These are phyloP conservation scores for Colletotrichum neosansevieriae DNA, from an alignment of 2,329 filamentous ascomycete genomes.

Conservation along the genomic window DNA sequence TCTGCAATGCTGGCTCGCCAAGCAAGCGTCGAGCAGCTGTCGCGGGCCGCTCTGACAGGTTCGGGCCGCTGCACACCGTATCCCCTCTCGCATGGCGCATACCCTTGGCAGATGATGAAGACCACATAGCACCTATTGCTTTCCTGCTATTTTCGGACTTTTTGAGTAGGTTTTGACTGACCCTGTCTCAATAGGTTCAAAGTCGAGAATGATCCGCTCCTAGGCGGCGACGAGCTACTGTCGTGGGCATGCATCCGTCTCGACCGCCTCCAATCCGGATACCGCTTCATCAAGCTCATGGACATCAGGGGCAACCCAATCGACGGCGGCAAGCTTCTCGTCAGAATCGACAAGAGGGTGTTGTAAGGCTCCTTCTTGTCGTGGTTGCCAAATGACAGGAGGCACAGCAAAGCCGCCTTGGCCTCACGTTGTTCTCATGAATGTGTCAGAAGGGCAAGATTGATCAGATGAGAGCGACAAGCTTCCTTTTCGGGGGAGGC, in stretches of 20 bases:
- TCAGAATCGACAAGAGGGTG: slow-evolving; percentile 63
- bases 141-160: background rate
- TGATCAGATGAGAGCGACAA: slow-evolving; percentile 8
- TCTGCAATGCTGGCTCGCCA: slow-evolving; percentile 20
- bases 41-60: slow-evolving; percentile 36
- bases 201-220: slow-evolving; percentile 62
- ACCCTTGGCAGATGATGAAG: slow-evolving; percentile 6
- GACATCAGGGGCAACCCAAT: slow-evolving; percentile 59
- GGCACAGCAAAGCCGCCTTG: background rate
- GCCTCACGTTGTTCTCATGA: slow-evolving; percentile 1
- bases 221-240: slow-evolving; percentile 55
- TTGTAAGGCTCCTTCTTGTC: slow-evolving; percentile 26
- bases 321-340: slow-evolving; percentile 61
- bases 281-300: slow-evolving; percentile 65
- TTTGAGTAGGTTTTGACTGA: slow-evolving; percentile 38
- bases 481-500: slow-evolving; percentile 18
- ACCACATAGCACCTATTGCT: background rate
- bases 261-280: slow-evolving; percentile 67
- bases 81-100: background rate
- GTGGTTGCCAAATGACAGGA: background rate
- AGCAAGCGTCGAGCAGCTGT: slow-evolving; percentile 15
- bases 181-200: slow-evolving; percentile 59
- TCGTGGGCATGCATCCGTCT: slow-evolving; percentile 72
- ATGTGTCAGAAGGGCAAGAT: background rate
- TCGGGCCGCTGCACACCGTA: slow-evolving; percentile 30